Evolutionary conservation across 129 eudicot species (phyloP), one percentile per base, ranked within the genome.

Genomic region (Artemisia argyi): DNA sequence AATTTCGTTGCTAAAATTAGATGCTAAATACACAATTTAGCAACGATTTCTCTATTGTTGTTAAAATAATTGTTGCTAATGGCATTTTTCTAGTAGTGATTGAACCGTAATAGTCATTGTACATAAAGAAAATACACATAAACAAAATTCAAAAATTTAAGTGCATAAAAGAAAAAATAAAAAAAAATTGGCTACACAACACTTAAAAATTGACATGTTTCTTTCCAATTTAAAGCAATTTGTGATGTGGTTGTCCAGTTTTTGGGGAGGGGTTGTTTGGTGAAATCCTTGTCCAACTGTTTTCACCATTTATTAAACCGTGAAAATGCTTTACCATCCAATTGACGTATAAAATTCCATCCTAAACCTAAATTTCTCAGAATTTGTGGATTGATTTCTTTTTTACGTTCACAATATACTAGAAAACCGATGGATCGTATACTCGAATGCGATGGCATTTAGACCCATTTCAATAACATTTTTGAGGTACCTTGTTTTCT

Each of bases 271-370:
- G 2, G 54, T 51, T 68, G 62, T 68, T 76, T 16, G 80, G 55
- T 48, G 30, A 18, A 44, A 57, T 19, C 53, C 46, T 61, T 67
- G 22, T 74, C 80, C 48, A 76, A 47, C 13, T 68, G 80, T 61
- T 26, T 76, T 58, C 46, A 67, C 74, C 80, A 10, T 76, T 61
- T 26, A 61, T 67, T 14, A 76, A 76, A 67, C 73, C 61, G 60
- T 76, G 59, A 67, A 28, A 52, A 49, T 18, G 15, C 19, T 56
- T 56, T 32, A 56, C 73, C 73, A 16, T 54, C 39, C 52, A 56
- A 66, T n/a, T 24, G 58, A 66, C 73, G 48, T 66, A 66, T 14
- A 20, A 47, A 71, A 71, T 20, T 56, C 44, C 18, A 46, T 18
- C 54, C 12, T 19, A 12, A 56, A 16, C 10, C 11, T 55, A 56